phyloP scores from a whole-genome alignment of 2,329 filamentous ascomycete species.

The Leptodontidium sp. region DNA sequence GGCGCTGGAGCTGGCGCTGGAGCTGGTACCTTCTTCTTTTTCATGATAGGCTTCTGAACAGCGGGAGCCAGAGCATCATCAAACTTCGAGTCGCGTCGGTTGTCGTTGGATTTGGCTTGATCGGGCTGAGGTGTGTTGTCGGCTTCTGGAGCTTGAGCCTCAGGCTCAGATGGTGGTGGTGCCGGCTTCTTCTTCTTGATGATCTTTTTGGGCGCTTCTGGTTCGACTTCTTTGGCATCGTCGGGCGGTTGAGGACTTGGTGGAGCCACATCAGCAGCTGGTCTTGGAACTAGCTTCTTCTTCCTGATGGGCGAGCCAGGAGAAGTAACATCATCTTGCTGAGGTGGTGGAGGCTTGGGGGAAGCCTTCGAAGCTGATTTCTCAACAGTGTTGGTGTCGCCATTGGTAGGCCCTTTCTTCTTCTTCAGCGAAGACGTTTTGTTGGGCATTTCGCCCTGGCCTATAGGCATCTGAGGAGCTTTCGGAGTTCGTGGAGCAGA shows the following conservation, averaged over 20 bases:
- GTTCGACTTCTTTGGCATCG: slow-evolving; percentile 17
- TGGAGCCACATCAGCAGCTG: slow-evolving; percentile 22
- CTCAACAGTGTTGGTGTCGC: slow-evolving; percentile 27
- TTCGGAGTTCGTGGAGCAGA: slow-evolving; percentile 36
- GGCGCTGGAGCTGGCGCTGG: slow-evolving; percentile 30
- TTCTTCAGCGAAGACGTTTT: slow-evolving; percentile 33
- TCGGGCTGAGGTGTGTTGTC: background rate
- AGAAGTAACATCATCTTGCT: slow-evolving; percentile 19
- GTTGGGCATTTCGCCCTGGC: slow-evolving; percentile 24
- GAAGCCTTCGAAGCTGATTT: slow-evolving; percentile 26
- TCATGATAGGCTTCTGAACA: slow-evolving; percentile 29
- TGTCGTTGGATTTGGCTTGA: slow-evolving; percentile 6
- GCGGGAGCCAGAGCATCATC: slow-evolving; percentile 22
- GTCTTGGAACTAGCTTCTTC: slow-evolving; percentile 30
- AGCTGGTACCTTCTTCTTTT: slow-evolving; percentile 34
- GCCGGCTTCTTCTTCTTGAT: slow-evolving; percentile 27
- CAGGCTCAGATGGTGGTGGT: slow-evolving; percentile 18
- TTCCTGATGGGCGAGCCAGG: slow-evolving; percentile 20
- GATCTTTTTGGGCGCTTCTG: slow-evolving; percentile 28
- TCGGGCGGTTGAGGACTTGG: slow-evolving; percentile 20
- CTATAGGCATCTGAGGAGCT: slow-evolving; percentile 28
- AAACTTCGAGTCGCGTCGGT: slow-evolving; percentile 4
- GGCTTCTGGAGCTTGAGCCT: slow-evolving; percentile 1
- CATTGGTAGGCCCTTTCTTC: slow-evolving; percentile 34
- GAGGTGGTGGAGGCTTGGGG: slow-evolving; percentile 17